Base-by-base conservation (phyloP, 2,329 filamentous ascomycete species). In the Pyrenophora tritici-repentis region DNA sequence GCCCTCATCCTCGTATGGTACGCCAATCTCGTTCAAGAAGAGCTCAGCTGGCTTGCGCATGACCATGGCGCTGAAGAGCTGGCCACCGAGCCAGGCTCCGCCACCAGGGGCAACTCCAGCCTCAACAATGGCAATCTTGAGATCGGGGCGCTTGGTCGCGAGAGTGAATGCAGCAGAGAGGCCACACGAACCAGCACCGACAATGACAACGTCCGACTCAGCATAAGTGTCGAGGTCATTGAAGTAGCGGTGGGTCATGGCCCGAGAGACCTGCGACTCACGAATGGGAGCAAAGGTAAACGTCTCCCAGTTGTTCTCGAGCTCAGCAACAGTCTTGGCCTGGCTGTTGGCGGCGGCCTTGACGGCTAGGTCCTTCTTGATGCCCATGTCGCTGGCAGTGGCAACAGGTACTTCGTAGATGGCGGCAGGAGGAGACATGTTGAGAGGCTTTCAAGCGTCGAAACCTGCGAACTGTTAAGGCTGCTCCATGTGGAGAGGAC, bases 231-330 rank as follows among this genome's bases (percentile, higher is more conserved):
- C 90, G 47, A 97, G 81, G 78, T 97, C 91, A 66, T 85, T 78
- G 75, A 96, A 96, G 86, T 96, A 97, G 73, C 91, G 90, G 44
- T 89, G 84, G 46, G 90, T 93, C 91, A 96, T 96, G 73, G 91
- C 91, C 58, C 91, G 90, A 42, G 90, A 93, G 72, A 96, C 91
- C 77, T 95, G 90, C 61, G 86, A 90, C 83, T 96, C 91, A 62
- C 92, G 88, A 76, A 97, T 96, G 47, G 89, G 88, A 44, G 87
- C 83, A 74, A 96, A 96, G 64, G 81, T 82, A 79, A 96, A 96
- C 63, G 77, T 75, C 63, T 90, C 86, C 91, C 91, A 96, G 71
- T 90, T 86, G 66, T 84, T 84, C 52, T 86, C 82, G 73, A 93
- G 85, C 55, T 85, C 81, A 49, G 84, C 81, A 40, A 89, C 76